These are phyloP conservation scores for Dactylorhiza incarnata DNA, from an alignment of 106 monocot genomes.

Conservation along the genomic window DNA sequence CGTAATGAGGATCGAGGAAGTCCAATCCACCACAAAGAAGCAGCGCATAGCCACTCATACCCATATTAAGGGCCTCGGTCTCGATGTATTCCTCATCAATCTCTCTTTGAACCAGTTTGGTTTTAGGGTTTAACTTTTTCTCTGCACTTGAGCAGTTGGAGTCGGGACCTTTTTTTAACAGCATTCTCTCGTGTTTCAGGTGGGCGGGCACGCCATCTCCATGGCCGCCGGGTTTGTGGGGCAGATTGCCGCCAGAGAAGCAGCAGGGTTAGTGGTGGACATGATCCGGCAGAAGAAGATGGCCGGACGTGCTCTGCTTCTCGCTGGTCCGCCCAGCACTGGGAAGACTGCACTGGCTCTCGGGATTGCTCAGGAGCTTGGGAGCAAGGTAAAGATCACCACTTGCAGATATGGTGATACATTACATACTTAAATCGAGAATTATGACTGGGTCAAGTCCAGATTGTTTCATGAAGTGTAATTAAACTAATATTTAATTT, in stretches of 20 bases:
- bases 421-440: no score
- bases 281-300: constrained; percentile 99
- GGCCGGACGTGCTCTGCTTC: constrained; percentile 84
- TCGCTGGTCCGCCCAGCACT: constrained; percentile 90
- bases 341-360: constrained; percentile 98
- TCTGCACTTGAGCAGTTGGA: not conserved
- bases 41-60: constrained; percentile 79
- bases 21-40: constrained; percentile 71
- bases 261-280: constrained; percentile 86
- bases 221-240: constrained; percentile 96
- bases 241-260: constrained; percentile 76
- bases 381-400: constrained; percentile 63
- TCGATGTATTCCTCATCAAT: constrained; percentile 33
- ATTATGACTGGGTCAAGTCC: no score
- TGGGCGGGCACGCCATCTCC: constrained; percentile 48
- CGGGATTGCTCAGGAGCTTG: constrained; percentile 87
- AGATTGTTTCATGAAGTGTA: no score
- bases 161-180: not conserved
- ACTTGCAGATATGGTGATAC: not conserved
- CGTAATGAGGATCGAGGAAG: constrained; percentile 70
- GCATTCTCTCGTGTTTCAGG: constrained; percentile 25
- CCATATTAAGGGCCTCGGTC: constrained; percentile 86
- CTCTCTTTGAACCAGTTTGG: not conserved
- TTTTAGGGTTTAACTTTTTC: constrained; percentile 13
- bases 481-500: no score